Evolutionary conservation across 2,329 filamentous ascomycete genomes (phyloP).

Genomic region (Xylariaceae sp.): DNA sequence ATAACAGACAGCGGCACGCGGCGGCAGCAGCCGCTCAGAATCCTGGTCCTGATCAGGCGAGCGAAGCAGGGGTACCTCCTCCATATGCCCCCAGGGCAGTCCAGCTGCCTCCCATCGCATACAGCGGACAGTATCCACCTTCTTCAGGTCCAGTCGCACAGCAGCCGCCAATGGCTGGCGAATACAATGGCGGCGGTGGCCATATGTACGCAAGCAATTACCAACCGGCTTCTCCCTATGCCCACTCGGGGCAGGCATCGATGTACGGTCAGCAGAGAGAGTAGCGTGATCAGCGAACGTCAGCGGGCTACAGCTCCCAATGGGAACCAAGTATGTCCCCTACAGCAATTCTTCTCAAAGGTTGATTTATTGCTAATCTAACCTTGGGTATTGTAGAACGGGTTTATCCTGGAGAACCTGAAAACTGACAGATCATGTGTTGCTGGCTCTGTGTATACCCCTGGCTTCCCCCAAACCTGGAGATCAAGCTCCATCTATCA

Average conservation of each 20-base stretch:
- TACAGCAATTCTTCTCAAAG: too few relatives aligned
- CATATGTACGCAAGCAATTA: constrained; percentile 59
- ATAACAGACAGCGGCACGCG: constrained; percentile 62
- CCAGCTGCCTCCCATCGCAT: constrained; percentile 74
- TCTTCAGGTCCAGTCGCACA: constrained; percentile 50
- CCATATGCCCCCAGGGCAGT: constrained; percentile 57
- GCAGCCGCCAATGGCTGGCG: constrained; percentile 47
- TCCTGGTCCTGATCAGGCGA: constrained; percentile 45
- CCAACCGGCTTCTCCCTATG: constrained; percentile 43
- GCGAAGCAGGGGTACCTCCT: constrained; percentile 51
- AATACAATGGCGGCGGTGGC: constrained; percentile 45
- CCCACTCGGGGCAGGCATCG: constrained; percentile 53
- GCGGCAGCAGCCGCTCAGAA: constrained; percentile 43
- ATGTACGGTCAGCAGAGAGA: constrained; percentile 60
- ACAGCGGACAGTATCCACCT: constrained; percentile 68
- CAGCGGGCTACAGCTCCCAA: too few relatives aligned
- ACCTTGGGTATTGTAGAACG: too few relatives aligned
- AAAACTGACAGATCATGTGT: too few relatives aligned
- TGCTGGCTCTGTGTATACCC: too few relatives aligned
- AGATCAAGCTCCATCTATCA: too few relatives aligned
- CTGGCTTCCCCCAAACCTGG: too few relatives aligned
- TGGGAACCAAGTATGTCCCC: too few relatives aligned
- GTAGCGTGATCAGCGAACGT: background rate
- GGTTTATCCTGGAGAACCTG: too few relatives aligned
- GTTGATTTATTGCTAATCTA: too few relatives aligned